Evolutionary conservation across 805 yeast genomes (phyloP).

Genomic region (Danielia reshetovae): DNA sequence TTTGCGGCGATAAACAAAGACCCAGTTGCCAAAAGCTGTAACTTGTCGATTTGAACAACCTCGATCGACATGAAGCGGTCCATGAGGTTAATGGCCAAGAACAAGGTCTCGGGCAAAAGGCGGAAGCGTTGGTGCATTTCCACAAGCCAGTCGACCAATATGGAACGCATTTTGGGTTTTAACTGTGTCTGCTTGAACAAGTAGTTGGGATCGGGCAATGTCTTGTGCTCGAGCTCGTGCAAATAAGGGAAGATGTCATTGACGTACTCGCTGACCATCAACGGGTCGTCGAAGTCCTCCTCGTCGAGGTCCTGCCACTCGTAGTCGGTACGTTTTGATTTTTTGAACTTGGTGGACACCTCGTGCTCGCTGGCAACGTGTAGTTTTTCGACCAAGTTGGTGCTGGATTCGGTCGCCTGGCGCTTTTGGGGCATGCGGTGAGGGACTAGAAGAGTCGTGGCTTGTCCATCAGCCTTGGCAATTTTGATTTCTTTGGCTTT

Average conservation of each 20-base stretch:
- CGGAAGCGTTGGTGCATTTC: conserved; percentile 84
- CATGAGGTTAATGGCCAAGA: conserved; percentile 77
- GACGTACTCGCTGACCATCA: conserved; percentile 93
- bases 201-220: conserved; percentile 71
- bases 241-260: conserved; percentile 80
- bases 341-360: conserved; percentile 27
- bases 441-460: conserved; percentile 13
- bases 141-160: conserved; percentile 90
- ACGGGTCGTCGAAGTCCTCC: conserved; percentile 63
- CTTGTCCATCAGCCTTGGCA: conserved; percentile 3
- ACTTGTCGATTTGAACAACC: conserved; percentile 67
- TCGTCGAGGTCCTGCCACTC: conserved; percentile 73
- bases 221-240: conserved; percentile 64
- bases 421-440: conserved; percentile 45
- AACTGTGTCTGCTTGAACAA: conserved; percentile 59
- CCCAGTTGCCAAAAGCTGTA: conserved; percentile 84
- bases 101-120: conserved; percentile 80
- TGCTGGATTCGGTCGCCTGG: conserved; percentile 52
- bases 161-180: conserved; percentile 80
- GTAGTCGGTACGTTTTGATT: conserved; percentile 39
- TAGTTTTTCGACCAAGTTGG: conserved; percentile 26
- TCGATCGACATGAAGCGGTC: conserved; percentile 80
- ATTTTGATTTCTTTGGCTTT: conserved; percentile 5
- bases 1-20: conserved; percentile 86
- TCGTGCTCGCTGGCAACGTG: conserved; percentile 8